Evolutionary conservation across 2,329 filamentous ascomycete genomes (phyloP), one percentile per base, ranked within the genome.

Genomic region (Ophiosphaerella korrae): DNA sequence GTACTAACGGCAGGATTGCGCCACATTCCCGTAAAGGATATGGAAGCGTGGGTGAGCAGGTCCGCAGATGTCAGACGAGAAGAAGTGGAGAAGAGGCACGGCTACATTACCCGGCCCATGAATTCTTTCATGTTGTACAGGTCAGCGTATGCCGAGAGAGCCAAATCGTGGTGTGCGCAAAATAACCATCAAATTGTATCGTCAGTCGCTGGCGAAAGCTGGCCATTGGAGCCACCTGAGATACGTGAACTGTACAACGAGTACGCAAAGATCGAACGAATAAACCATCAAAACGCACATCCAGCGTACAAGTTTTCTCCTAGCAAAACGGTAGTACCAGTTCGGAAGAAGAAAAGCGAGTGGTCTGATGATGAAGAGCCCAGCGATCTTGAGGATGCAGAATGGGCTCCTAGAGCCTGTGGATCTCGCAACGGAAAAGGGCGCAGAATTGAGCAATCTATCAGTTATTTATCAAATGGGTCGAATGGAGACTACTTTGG

Each of bases 71-170:
- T 81, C 6, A 84, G 93, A 49, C 80, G 79, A 42, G 75, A 78
- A 47, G 92, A 96, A 71, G 85, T 88, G 8, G 82, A 85, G 37
- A 82, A 84, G 63, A 83, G 85, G 50, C 90, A 85, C 32, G 89
- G 89, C 23, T 92, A 92, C 70, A 83, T 97, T 61, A 91, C 93
- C 65, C 83, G 94, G 26, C 92, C 94, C 2, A 96, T 97, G 88
- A 99, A 99, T 73, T 93, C 90, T 1, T 99, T 97, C 78, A 96
- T 99, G 88, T 80, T 99, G 43, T 99, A 99, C 73, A 88, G 94
- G 36, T 96, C 94, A 60, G 90, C 91, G 6, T 97, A 90, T 69
- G 90, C 95, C 53, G 89, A 94, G 55, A 82, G 92, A 29, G 90
- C 90, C 52, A 96, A 96, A 74, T 80, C 84, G 44, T 90, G 87